phyloP scores from a whole-genome alignment of 1,284 basidiomycete genomes.

The Mycena citricolor region DNA sequence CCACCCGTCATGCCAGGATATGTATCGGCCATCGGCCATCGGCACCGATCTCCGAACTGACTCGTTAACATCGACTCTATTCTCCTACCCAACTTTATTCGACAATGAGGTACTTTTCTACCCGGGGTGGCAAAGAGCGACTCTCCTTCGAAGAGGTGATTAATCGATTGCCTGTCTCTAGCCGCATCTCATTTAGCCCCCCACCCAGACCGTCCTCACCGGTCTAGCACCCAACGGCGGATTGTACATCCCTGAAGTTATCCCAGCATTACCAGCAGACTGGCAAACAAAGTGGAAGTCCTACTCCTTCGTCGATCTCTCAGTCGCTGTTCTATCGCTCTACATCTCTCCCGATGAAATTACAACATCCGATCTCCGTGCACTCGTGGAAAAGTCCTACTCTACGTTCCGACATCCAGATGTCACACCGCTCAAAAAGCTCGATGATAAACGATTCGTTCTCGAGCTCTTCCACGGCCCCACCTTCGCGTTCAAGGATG shows the following conservation, averaged over 20 bases:
- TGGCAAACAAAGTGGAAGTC: constrained; percentile 80
- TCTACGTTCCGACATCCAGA: constrained; percentile 82
- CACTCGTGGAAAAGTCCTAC: constrained; percentile 85
- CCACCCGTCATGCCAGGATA: too few species aligned
- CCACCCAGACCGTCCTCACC: constrained; percentile 89
- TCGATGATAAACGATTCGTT: constrained; percentile 71
- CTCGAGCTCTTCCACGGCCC: constrained; percentile 98
- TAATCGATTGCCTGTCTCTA: too few species aligned
- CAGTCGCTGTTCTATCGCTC: constrained; percentile 83
- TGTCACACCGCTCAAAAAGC: constrained; percentile 80
- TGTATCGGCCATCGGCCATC: too few species aligned
- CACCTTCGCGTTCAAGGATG: constrained; percentile 99
- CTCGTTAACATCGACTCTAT: too few species aligned
- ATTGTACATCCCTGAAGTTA: constrained; percentile 83
- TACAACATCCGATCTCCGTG: constrained; percentile 69
- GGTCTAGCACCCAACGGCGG: constrained; percentile 97
- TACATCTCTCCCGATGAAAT: constrained; percentile 89
- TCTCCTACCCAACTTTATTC: too few species aligned
- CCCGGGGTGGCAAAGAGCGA: constrained; percentile 64
- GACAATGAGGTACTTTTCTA: constrained; percentile 69
- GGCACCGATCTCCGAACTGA: too few species aligned
- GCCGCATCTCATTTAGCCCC: too few species aligned
- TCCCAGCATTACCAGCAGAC: constrained; percentile 76
- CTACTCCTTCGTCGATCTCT: constrained; percentile 85
- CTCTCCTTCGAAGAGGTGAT: constrained; percentile 79